These are phyloP conservation scores for Linnemannia hyalina DNA, from an alignment of 192 early-diverging fungal genomes.

Conservation along the genomic window DNA sequence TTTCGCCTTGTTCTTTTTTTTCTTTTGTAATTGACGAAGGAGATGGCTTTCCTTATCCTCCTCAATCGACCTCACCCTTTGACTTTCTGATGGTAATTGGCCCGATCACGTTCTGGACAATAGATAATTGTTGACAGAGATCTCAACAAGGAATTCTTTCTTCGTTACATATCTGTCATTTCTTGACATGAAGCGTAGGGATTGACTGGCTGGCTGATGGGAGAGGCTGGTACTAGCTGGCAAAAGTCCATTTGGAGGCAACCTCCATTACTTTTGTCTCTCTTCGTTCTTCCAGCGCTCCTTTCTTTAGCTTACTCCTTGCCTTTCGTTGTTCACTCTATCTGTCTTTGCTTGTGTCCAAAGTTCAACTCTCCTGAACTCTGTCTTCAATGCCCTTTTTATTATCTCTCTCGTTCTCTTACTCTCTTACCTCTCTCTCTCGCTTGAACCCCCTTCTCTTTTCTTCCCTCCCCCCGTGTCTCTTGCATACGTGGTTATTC, in stretches of 20 bases:
- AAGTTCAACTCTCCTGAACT: neutral
- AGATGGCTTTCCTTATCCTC: neutral
- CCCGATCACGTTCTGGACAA: neutral
- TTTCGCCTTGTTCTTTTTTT: neutral
- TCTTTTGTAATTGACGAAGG: neutral
- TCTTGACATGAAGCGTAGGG: neutral
- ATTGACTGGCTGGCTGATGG: neutral
- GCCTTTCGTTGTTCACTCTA: neutral
- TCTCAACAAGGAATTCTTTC: neutral
- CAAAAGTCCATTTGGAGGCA: neutral
- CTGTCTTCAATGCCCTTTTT: neutral
- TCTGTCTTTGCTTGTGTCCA: neutral
- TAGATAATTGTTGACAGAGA: neutral
- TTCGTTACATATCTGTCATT: neutral
- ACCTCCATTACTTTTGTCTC: neutral
- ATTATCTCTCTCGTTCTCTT: neutral
- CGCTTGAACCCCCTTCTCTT: neutral
- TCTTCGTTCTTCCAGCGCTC: slow-evolving; percentile 1
- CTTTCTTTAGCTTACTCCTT: neutral
- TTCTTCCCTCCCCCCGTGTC: neutral
- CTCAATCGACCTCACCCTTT: neutral
- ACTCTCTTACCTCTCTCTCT: neutral
- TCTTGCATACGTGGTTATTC: slow-evolving; percentile 2
- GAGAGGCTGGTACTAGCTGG: neutral
- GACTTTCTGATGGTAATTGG: neutral